Base-by-base conservation (phyloP, 2,329 filamentous ascomycete genomes). In the Talaromyces sp. region DNA sequence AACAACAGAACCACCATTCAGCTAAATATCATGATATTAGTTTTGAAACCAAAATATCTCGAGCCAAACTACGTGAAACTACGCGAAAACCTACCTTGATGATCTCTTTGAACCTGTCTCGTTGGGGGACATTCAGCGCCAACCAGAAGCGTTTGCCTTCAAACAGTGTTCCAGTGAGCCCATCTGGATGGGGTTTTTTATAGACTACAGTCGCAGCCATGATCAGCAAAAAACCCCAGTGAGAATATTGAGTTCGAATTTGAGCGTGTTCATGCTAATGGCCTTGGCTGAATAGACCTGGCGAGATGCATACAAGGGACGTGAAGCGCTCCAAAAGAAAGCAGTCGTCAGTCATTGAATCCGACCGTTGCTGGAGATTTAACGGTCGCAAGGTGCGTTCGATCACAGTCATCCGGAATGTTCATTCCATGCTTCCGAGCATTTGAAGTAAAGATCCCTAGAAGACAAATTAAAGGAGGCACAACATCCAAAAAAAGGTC, bases 81-180 rank as follows among this genome's bases (percentile, higher is more conserved):
- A 38, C 55, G 54, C 64, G 51, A 38, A 56, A 43, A 51, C 27
- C 58, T 56, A 80, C 78, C 67, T 70, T 71, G 61, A 87, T 81
- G 54, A 77, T 69, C n/a, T 80, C 71, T 50, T 81, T 73, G 64
- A 82, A 80, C 56, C 73, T 72, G 26, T 64, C 69, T 58, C 85
- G 81, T 46, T 75, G 70, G 10, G 85, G 85, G 26, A 85, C 73
- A 58, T 79, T 80, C 60, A 80, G 78, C 24, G 82, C 78, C 43
- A 88, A 69, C 80, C 84, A 88, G 72, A 88, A 87, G 52, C 76
- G 82, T 60, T 77, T 76, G 51, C 81, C 80, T 14, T 75, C 67
- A 64, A 88, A 88, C 10, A 88, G 69, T 17, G 55, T 61, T 11
- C 59, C 59, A 19, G 53, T 35, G 49, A 26, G 52, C 13, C 59